These are phyloP conservation scores for Phytophthora syringae DNA, from an alignment of 352 stramenopile genomes.

Conservation along the genomic window DNA sequence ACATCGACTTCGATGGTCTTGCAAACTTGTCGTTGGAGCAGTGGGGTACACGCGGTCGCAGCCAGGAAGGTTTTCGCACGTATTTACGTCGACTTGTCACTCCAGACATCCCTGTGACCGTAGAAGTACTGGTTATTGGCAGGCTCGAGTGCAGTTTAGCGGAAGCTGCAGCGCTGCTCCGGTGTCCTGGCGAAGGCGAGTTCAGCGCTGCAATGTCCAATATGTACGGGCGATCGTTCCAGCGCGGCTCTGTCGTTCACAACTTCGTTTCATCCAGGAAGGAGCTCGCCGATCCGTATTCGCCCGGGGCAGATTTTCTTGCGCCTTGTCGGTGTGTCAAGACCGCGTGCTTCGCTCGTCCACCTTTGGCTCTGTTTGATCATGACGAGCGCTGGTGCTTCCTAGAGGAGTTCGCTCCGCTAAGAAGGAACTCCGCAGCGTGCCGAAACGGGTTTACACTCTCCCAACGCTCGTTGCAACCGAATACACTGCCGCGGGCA, in stretches of 20 bases:
- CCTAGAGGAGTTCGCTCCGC: conserved; percentile 20
- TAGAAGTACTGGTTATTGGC: conserved; percentile 28
- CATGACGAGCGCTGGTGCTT: conserved; percentile 41
- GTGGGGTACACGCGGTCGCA: conserved; percentile 10
- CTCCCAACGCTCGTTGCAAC: conserved; percentile 32
- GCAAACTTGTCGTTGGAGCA: conserved; percentile 22
- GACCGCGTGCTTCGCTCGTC: conserved; percentile 36
- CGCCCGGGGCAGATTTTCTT: neutral
- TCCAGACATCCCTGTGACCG: conserved; percentile 2
- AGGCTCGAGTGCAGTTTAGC: conserved; percentile 38
- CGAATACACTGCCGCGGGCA: conserved; percentile 25
- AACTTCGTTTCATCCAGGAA: conserved; percentile 8
- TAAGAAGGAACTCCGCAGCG: neutral
- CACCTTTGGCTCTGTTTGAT: conserved; percentile 33
- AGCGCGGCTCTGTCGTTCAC: conserved; percentile 39
- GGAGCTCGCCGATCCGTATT: neutral
- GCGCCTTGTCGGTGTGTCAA: conserved; percentile 38
- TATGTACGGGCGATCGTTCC: conserved; percentile 40
- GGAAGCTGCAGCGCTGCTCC: conserved; percentile 30
- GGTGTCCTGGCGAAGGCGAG: conserved; percentile 13
- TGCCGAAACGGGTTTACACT: conserved; percentile 25
- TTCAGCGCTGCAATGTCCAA: conserved; percentile 36
- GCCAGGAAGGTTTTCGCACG: conserved; percentile 16
- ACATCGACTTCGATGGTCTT: conserved; percentile 20
- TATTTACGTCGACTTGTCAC: conserved; percentile 16